Evolutionary conservation across 2,329 filamentous ascomycete species (phyloP).

Genomic region (Spiromastix sp.): DNA sequence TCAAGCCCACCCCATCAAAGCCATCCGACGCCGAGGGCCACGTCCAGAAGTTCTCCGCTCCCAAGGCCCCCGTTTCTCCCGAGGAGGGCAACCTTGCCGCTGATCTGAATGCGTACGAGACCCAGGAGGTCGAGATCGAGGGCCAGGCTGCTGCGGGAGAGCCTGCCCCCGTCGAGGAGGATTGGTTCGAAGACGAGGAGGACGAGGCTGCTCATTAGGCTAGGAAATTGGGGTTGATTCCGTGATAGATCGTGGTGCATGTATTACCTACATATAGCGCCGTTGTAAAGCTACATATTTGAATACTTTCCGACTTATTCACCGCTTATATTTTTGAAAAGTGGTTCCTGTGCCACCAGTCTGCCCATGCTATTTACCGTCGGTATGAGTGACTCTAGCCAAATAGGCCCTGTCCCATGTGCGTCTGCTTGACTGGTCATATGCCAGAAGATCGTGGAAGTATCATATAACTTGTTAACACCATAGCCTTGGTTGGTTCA

Average conservation of each 20-base stretch:
- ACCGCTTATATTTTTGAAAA: too few species aligned
- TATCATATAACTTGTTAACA: too few species aligned
- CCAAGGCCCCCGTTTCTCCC: conserved; percentile 74
- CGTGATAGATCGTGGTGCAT: conserved; percentile 6
- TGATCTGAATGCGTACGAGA: conserved; percentile 90
- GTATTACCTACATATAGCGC: background rate
- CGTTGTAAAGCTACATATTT: conserved; percentile 6
- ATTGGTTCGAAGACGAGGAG: conserved; percentile 76
- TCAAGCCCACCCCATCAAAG: conserved; percentile 80
- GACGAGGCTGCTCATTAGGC: conserved; percentile 37
- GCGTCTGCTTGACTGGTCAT: too few species aligned
- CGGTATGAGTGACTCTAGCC: too few species aligned
- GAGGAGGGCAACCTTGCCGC: conserved; percentile 89
- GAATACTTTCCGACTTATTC: background rate
- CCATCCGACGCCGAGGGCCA: conserved; percentile 78
- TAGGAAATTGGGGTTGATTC: background rate
- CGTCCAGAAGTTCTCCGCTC: conserved; percentile 75
- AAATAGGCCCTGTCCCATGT: too few species aligned
- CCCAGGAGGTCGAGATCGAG: conserved; percentile 87
- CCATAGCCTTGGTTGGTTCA: too few species aligned
- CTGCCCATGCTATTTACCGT: too few species aligned
- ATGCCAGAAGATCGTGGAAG: too few species aligned
- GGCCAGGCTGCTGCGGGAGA: conserved; percentile 60
- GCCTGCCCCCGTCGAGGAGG: conserved; percentile 51
- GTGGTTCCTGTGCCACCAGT: too few species aligned